A percentile compares a stretch with the other conserved stretches of the same genome.
Conservation (phyloP, 768 basidiomycete genomes). For the Boletus tylopilopsis region DNA sequence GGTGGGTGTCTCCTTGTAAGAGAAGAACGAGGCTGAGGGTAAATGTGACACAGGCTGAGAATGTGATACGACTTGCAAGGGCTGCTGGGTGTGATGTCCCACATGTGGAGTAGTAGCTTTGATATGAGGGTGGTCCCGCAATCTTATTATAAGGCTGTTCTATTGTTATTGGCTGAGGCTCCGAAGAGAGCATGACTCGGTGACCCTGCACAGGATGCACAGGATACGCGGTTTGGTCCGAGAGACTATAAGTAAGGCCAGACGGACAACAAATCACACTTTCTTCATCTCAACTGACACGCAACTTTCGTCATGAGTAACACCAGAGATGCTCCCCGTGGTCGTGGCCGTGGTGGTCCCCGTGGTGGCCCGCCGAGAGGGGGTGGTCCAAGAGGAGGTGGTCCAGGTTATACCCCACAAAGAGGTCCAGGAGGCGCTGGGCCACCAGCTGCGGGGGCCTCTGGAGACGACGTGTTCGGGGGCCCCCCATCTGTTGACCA, state of each 20-base stretch:
- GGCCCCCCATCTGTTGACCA: constrained; percentile 31
- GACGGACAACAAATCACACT: neutral
- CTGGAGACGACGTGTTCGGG: constrained; percentile 30
- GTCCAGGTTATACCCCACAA: no score
- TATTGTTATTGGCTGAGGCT: neutral
- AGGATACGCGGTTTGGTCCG: neutral
- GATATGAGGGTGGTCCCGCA: neutral
- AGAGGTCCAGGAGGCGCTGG: constrained; percentile 26
- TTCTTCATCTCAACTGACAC: neutral
- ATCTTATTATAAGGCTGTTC: no score
- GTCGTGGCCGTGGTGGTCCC: constrained; percentile 15
- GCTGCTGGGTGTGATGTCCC: constrained; percentile 56
- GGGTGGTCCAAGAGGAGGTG: constrained; percentile 4
- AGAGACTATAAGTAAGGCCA: constrained; percentile 3
- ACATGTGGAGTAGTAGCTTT: constrained; percentile 25
- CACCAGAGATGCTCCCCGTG: constrained; percentile 16
- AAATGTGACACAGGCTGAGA: constrained; percentile 40
- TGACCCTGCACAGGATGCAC: neutral
- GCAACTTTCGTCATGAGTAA: constrained; percentile 10
- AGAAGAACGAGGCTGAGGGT: neutral
- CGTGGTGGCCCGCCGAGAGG: constrained; percentile 4
- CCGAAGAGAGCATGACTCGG: no score
- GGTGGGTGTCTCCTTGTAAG: constrained; percentile 13
- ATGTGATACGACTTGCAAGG: constrained; percentile 48
- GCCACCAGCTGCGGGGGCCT: constrained; percentile 22